Conservation (phyloP, 2,329 filamentous ascomycete genomes). For the Colletotrichum sp. region DNA sequence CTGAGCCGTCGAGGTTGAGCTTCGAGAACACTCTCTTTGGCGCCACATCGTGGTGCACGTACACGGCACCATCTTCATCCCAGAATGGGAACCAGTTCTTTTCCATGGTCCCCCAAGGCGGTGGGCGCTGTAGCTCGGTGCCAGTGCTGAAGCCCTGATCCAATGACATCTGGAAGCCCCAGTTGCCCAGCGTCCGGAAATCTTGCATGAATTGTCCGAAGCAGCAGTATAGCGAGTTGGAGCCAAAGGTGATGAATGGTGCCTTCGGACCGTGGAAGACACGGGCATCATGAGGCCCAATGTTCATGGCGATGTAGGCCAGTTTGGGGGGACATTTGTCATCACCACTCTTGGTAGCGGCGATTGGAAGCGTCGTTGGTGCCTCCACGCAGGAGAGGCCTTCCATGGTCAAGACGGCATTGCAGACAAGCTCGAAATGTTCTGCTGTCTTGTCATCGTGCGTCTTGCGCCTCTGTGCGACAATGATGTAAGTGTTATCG, state of each 20-base stretch:
- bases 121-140: slow-evolving; percentile 57
- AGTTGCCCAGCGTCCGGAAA: slow-evolving; percentile 52
- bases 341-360: slow-evolving; percentile 39
- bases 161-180: slow-evolving; percentile 32
- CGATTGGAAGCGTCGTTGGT: slow-evolving; percentile 48
- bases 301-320: slow-evolving; percentile 42
- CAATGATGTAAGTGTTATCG: slow-evolving; percentile 53
- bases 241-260: slow-evolving; percentile 59
- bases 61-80: slow-evolving; percentile 49
- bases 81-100: slow-evolving; percentile 70
- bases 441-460: slow-evolving; percentile 29
- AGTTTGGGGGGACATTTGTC: slow-evolving; percentile 50
- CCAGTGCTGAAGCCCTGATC: slow-evolving; percentile 41
- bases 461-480: slow-evolving; percentile 47
- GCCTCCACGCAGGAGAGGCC: slow-evolving; percentile 46
- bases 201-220: slow-evolving; percentile 63
- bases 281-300: slow-evolving; percentile 63
- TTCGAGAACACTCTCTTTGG: slow-evolving; percentile 55
- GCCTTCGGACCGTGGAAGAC: slow-evolving; percentile 57
- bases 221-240: slow-evolving; percentile 57
- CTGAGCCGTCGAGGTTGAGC: slow-evolving; percentile 47
- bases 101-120: slow-evolving; percentile 49
- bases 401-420: slow-evolving; percentile 47
- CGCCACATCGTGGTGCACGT: slow-evolving; percentile 57
- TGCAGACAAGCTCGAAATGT: slow-evolving; percentile 52